Base-by-base conservation (phyloP, 2,329 filamentous ascomycete species). In the Hymenoscyphus occultus region DNA sequence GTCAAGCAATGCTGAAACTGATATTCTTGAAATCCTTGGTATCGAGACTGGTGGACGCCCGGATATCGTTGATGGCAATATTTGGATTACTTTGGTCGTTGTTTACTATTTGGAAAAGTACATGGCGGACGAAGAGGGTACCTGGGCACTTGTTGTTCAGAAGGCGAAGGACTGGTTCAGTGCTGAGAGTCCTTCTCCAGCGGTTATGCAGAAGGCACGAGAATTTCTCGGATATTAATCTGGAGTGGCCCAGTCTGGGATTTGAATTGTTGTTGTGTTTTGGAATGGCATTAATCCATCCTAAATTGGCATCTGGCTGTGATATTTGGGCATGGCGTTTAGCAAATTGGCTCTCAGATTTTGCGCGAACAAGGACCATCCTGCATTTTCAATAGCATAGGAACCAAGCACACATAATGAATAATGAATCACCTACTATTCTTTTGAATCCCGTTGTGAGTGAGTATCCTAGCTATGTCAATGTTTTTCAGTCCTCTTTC, bases 61-160 rank as follows among this genome's bases (percentile, higher is more conserved):
- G 60, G 56, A 66, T 69, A 22, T 65, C 64, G 0, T 65, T 0
- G 22, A 59, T 19, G 16, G 39, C 28, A 64, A 39, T 31, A 28
- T 70, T 12, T 67, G 72, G 56, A 71, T 75, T 2, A 80, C 78
- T 6, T 70, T 73, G 2, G 61, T 84, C 35, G 83, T 81, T 1
- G 63, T 88, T 7, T 77, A 74, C 1, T 84, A 77, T 65, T 73
- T 90, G 67, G 80, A 84, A 71, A 73, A 61, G 51, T 80, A 78
- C 63, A 70, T 85, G 65, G 69, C 42, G 0, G 75, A 68, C 0
- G 78, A 84, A 60, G 76, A 78, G 72, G 87, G 86, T 2, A 80
- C 80, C 6, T 91, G 87, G 87, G 86, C 88, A 67, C 78, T 90
- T 79, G 76, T 90, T 48, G 84, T 82, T 16, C 82, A 83, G 10